Conservation (phyloP, 2,329 filamentous ascomycete genomes). For the Pseudomassariella vexata region DNA sequence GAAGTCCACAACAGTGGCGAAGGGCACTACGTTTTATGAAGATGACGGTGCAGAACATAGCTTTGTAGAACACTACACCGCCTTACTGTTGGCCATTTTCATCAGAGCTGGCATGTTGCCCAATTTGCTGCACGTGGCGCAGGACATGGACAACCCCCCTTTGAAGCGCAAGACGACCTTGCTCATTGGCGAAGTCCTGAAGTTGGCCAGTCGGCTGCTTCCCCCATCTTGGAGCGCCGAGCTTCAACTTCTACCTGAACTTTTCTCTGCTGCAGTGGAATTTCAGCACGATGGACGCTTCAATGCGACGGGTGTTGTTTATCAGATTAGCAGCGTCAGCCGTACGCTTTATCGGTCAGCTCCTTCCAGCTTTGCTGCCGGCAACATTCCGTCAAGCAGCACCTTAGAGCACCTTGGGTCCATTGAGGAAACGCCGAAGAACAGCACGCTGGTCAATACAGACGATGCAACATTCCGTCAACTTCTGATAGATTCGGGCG, state of each 20-base stretch:
- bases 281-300: constrained; percentile 70
- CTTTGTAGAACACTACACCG: constrained; percentile 90
- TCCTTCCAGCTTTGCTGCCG: constrained; percentile 36
- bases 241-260: constrained; percentile 80
- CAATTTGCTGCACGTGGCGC: constrained; percentile 57
- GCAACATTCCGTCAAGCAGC: constrained; percentile 34
- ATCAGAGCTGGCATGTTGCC: constrained; percentile 72
- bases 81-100: constrained; percentile 78
- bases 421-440: constrained; percentile 53
- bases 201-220: constrained; percentile 79
- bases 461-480: constrained; percentile 61
- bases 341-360: constrained; percentile 81
- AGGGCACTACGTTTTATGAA: constrained; percentile 48
- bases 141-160: constrained; percentile 60
- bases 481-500: constrained; percentile 69
- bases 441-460: constrained; percentile 40
- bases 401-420: constrained; percentile 41
- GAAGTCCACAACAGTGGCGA: constrained; percentile 49
- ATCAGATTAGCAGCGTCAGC: constrained; percentile 97
- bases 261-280: constrained; percentile 71
- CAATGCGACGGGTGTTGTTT: constrained; percentile 82
- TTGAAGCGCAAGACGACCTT: constrained; percentile 86
- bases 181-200: constrained; percentile 84
- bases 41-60: constrained; percentile 71
- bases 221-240: constrained; percentile 77